Conservation (phyloP, 441 rosid genomes). For the Gossypium davidsonii region DNA sequence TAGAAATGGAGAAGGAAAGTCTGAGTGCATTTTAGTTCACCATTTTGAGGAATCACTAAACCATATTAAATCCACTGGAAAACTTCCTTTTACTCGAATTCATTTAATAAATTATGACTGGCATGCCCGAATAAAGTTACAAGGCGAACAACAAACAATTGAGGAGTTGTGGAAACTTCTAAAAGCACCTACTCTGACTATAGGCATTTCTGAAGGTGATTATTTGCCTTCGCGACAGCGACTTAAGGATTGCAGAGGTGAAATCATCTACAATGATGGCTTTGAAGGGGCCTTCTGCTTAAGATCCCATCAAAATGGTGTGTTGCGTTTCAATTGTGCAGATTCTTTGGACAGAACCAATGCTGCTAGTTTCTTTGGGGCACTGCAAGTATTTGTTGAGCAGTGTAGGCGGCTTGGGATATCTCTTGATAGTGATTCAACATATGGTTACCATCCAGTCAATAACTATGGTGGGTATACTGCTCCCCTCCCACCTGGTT, state of each 20-base stretch:
- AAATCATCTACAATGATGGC: slow-evolving; percentile 67
- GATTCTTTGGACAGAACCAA: slow-evolving; percentile 98
- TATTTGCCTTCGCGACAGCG: slow-evolving; percentile 78
- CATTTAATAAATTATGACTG: slow-evolving; percentile 83
- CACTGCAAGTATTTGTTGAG: slow-evolving; percentile 94
- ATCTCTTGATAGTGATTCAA: slow-evolving; percentile 82
- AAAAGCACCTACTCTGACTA: slow-evolving; percentile 58
- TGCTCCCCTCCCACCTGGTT: slow-evolving; percentile 95
- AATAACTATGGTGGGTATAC: slow-evolving; percentile 59
- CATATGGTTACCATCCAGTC: slow-evolving; percentile 51
- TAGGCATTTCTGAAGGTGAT: slow-evolving; percentile 91
- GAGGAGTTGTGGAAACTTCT: slow-evolving; percentile 85
- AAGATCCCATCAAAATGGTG: slow-evolving; percentile 95
- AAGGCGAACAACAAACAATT: slow-evolving; percentile 87
- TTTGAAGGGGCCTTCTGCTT: slow-evolving; percentile 87
- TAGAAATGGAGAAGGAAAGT: slow-evolving; percentile 84
- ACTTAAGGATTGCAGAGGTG: slow-evolving; percentile 85
- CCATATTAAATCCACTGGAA: slow-evolving; percentile 56
- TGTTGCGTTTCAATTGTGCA: slow-evolving; percentile 87
- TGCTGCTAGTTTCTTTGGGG: slow-evolving; percentile 94
- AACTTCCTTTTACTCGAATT: slow-evolving; percentile 68
- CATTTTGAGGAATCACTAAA: slow-evolving; percentile 86
- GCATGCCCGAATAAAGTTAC: slow-evolving; percentile 77
- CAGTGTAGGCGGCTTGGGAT: slow-evolving; percentile 86
- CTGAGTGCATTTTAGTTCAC: slow-evolving; percentile 86